Evolutionary conservation across 1,284 basidiomycete genomes (phyloP).

Genomic region (Thecaphora thlaspeos): DNA sequence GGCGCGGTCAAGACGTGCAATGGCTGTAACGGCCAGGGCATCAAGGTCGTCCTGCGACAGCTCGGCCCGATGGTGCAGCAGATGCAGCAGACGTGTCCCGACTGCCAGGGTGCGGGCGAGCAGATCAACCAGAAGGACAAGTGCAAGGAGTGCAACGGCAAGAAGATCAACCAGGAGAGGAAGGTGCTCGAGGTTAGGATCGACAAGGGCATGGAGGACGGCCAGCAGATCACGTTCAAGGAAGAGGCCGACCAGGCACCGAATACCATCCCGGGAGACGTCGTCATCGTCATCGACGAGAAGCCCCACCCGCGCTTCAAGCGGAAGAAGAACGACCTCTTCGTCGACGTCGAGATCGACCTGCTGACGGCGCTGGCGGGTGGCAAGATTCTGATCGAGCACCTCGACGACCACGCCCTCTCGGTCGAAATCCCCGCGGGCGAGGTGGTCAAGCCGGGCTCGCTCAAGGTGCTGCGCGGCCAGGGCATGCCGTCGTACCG

Average conservation of each 20-base stretch:
- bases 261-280: conserved; percentile 85
- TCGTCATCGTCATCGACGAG: conserved; percentile 95
- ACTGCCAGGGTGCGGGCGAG: conserved; percentile 88
- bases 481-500: conserved; percentile 99
- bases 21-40: conserved; percentile 83
- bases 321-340: conserved; percentile 88
- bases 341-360: conserved; percentile 84
- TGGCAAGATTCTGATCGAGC: conserved; percentile 84
- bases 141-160: conserved; percentile 90
- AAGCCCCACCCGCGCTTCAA: conserved; percentile 89
- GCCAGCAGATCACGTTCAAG: conserved; percentile 89
- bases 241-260: conserved; percentile 98
- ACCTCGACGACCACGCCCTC: conserved; percentile 88
- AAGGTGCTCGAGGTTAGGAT: conserved; percentile 98
- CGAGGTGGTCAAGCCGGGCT: conserved; percentile 91
- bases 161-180: conserved; percentile 91
- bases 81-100: conserved; percentile 91
- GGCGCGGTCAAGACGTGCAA: conserved; percentile 82
- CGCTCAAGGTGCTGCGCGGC: conserved; percentile 82
- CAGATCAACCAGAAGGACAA: conserved; percentile 90
- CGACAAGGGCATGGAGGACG: conserved; percentile 99
- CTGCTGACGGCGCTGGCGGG: conserved; percentile 90
- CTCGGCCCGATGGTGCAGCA: conserved; percentile 99
- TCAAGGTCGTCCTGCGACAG: conserved; percentile 88
- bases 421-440: conserved; percentile 77